These are phyloP conservation scores for Colletotrichum lentis DNA, from an alignment of 2,329 filamentous ascomycete species.

Conservation along the genomic window DNA sequence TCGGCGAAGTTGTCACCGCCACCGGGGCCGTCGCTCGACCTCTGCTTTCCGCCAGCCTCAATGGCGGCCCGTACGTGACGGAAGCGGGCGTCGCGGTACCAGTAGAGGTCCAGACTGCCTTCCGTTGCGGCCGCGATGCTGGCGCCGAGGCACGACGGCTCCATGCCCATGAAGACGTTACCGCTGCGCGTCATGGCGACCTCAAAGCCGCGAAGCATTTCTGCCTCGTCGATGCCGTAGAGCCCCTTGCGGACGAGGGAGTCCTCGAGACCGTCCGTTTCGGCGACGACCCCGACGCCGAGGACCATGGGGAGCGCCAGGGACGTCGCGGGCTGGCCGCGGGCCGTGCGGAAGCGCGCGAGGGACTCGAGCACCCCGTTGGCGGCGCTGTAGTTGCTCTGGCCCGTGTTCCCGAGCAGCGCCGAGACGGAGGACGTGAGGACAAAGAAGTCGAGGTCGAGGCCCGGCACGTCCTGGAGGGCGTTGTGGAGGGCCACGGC, in stretches of 20 bases:
- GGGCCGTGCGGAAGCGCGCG: slow-evolving; percentile 42
- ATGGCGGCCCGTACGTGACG: background rate
- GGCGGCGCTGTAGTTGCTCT: slow-evolving; percentile 47
- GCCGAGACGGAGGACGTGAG: slow-evolving; percentile 42
- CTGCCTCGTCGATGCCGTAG: slow-evolving; percentile 46
- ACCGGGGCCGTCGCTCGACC: background rate
- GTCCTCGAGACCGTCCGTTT: slow-evolving; percentile 49
- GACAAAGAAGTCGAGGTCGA: slow-evolving; percentile 46
- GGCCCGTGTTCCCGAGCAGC: slow-evolving; percentile 44
- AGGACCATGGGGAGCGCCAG: slow-evolving; percentile 48
- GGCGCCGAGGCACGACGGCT: slow-evolving; percentile 26
- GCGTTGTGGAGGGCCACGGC: slow-evolving; percentile 42
- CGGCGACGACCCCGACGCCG: slow-evolving; percentile 49
- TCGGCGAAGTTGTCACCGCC: background rate
- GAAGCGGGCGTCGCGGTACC: background rate
- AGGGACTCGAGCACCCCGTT: slow-evolving; percentile 49
- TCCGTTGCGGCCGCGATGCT: background rate
- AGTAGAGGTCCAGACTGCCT: background rate
- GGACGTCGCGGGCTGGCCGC: slow-evolving; percentile 43
- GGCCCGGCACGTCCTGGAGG: slow-evolving; percentile 18
- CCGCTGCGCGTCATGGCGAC: slow-evolving; percentile 37
- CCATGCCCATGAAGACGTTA: slow-evolving; percentile 41
- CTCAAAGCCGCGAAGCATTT: slow-evolving; percentile 46
- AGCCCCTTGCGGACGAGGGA: slow-evolving; percentile 48
- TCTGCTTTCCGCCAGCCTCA: background rate